A percentile compares a stretch with the other conserved stretches of the same genome.
phyloP scores from a whole-genome alignment of 1,139 yeast species.

The Pneumocystis canis region DNA sequence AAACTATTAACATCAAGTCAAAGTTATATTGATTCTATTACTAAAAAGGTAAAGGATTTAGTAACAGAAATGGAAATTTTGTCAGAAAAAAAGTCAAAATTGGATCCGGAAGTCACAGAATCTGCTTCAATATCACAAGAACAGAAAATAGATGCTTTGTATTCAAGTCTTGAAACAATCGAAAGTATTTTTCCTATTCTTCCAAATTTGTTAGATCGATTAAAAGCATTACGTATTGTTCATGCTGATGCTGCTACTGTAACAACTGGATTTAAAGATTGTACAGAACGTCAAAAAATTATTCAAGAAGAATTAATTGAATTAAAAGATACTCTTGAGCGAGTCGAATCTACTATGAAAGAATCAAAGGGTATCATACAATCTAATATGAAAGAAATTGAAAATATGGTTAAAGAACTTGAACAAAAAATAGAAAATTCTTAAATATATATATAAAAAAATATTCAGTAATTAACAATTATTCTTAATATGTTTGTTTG shows the following conservation, averaged over 20 bases:
- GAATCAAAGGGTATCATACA: not conserved
- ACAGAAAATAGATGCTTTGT: not conserved
- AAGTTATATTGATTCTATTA: not conserved
- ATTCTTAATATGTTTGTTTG: not conserved
- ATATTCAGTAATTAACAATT: not conserved
- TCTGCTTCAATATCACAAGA: not conserved
- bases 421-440: not conserved
- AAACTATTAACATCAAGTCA: not conserved
- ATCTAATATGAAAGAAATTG: not conserved
- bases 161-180: not conserved
- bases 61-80: not conserved
- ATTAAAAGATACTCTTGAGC: not conserved
- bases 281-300: not conserved
- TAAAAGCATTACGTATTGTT: not conserved
- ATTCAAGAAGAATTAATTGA: not conserved
- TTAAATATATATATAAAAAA: not conserved
- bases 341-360: not conserved
- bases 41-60: not conserved
- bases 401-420: not conserved
- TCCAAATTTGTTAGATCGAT: constrained; percentile 1
- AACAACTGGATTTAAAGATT: not conserved
- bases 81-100: not conserved
- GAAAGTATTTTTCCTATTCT: not conserved
- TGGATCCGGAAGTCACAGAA: not conserved
- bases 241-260: constrained; percentile 1